phyloP scores from a whole-genome alignment of 352 stramenopile species.

The Globisporangium canariense region DNA sequence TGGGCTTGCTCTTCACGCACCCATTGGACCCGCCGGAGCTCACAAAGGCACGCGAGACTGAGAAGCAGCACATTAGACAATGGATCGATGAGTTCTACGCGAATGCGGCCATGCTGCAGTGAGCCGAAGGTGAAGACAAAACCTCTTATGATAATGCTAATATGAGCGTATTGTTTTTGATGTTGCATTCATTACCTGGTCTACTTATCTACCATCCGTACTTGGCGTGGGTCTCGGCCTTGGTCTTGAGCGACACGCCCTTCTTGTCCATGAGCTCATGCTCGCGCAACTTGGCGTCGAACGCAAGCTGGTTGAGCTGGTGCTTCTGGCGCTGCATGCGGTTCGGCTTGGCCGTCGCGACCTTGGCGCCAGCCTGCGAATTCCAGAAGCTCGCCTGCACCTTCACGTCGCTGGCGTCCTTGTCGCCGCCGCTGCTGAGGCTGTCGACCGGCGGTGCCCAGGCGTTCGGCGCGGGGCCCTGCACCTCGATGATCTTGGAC shows the following conservation, averaged over 20 bases:
- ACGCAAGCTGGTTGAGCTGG: slow-evolving; percentile 80
- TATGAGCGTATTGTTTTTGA: too few relatives aligned
- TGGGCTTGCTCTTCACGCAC: slow-evolving; percentile 83
- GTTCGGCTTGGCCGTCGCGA: slow-evolving; percentile 60
- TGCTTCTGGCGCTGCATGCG: slow-evolving; percentile 77
- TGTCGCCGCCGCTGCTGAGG: background rate
- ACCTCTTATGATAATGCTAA: too few relatives aligned
- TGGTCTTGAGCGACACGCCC: slow-evolving; percentile 63
- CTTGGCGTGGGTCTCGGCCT: slow-evolving; percentile 76
- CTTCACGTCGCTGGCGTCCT: slow-evolving; percentile 39
- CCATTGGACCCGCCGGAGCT: slow-evolving; percentile 49
- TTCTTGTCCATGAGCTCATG: slow-evolving; percentile 71
- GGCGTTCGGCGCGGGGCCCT: slow-evolving; percentile 38
- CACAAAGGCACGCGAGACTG: slow-evolving; percentile 30
- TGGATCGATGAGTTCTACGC: slow-evolving; percentile 49
- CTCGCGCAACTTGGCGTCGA: slow-evolving; percentile 71
- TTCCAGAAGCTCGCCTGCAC: slow-evolving; percentile 77
- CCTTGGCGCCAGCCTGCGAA: slow-evolving; percentile 40
- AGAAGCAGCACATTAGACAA: slow-evolving; percentile 49
- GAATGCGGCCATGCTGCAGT: too few relatives aligned
- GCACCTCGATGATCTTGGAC: slow-evolving; percentile 62
- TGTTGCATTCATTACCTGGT: too few relatives aligned
- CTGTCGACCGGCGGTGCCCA: slow-evolving; percentile 52
- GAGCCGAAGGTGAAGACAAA: too few relatives aligned
- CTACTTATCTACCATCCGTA: slow-evolving; percentile 57